Evolutionary conservation across 2,329 filamentous ascomycete genomes (phyloP), one percentile per base, ranked within the genome.

Genomic region (Onygenales sp.): DNA sequence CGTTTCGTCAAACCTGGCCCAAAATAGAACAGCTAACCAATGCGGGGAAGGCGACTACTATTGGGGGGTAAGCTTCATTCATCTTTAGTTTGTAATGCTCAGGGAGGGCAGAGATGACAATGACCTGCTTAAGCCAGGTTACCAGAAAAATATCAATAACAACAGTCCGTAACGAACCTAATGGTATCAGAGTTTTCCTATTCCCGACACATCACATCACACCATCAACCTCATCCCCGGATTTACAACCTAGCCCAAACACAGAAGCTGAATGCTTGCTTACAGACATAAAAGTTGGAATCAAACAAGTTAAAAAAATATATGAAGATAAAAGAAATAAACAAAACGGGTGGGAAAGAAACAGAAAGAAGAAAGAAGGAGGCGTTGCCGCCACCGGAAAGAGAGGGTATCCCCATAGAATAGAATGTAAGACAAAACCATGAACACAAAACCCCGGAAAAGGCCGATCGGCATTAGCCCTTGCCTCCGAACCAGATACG

Each of bases 321-420:
- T 17, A 45, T 36, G n/a, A 42, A 54, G 31, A 53, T 39, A 44
- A 27, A 46, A 47, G 31, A 47, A 51, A 36, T 47, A 43, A 36
- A 39, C 21, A 36, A 34, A 33, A 44, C 27, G 13, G 33, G 14
- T 17, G 13, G 11, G 37, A 45, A 53, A 47, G n/a, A 46, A 42
- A 42, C 42, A 48, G 11, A 34, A 42, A 52, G 6, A 52, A 17
- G 13, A 48, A 21, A 52, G 32, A 47, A 36, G 27, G 31, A 17
- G 40, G 42, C 14, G 33, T 11, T 6, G 42, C 14, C n/a, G 5
- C n/a, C 33, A 39, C 14, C 13, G 31, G n/a, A 31, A 43, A 34
- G 8, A 49, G 53, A 32, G 21, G 45, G 27, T 36, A 51, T 34
- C 32, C 10, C 33, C n/a, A 52, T 8, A 34, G 17, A n/a, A 13